phyloP scores from a whole-genome alignment of 2,329 filamentous ascomycete species.

The Fusarium oligoseptatum region DNA sequence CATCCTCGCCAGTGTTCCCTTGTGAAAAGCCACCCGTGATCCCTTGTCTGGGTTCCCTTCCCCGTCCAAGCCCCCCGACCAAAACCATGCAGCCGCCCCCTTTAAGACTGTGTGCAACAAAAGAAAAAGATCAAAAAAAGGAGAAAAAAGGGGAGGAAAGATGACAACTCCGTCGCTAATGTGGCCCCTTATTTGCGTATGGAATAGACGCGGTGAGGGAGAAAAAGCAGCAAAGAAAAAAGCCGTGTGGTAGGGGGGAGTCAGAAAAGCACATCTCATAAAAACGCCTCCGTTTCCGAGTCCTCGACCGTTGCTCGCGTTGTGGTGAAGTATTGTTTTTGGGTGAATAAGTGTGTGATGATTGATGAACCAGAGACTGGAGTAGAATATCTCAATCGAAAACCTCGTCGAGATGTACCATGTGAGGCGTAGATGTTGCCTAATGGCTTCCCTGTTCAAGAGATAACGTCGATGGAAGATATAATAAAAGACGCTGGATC shows the following conservation, averaged over 20 bases:
- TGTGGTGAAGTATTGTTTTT: constrained; percentile 14
- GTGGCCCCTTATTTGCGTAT: constrained; percentile 34
- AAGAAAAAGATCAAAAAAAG: neutral
- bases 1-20: constrained; percentile 4
- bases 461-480: neutral
- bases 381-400: neutral
- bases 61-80: constrained; percentile 18
- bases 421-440: neutral
- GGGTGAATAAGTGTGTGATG: neutral
- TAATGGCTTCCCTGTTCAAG: neutral
- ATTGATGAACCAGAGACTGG: neutral
- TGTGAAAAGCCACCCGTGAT: constrained; percentile 5
- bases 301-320: constrained; percentile 39
- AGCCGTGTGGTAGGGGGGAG: constrained; percentile 1
- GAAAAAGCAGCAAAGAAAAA: constrained; percentile 16
- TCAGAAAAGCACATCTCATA: constrained; percentile 24
- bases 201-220: constrained; percentile 16
- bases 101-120: constrained; percentile 3
- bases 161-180: constrained; percentile 58
- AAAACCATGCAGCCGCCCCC: constrained; percentile 32
- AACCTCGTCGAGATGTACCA: neutral
- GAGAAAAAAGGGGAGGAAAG: constrained; percentile 13
- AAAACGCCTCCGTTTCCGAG: constrained; percentile 35
- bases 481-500: constrained; percentile 5
- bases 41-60: constrained; percentile 4